Evolutionary conservation across 176 grass and related monocot species (phyloP), one percentile per base, ranked within the genome.

Genomic region (Echinochloa phyllopogon): DNA sequence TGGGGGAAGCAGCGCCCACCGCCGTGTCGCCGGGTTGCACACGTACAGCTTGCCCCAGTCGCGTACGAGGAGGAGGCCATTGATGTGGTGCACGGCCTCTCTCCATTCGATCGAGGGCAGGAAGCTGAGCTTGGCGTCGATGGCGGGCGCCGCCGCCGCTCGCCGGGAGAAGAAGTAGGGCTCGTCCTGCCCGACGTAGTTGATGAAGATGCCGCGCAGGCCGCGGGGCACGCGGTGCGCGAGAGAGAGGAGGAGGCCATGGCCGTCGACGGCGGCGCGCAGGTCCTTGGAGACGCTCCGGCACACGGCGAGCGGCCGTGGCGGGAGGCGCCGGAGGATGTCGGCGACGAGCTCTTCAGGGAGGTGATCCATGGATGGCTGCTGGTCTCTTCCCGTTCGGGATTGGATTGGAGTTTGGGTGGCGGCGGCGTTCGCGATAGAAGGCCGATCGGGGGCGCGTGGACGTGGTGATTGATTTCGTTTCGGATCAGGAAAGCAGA

Each of bases 241-340:
- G 0, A 65, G 15, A 6, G 63, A 12, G 29, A 65, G 61, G 6
- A 65, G 61, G 27, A 65, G 15, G 14, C 33, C 33, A 6, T 16
- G 41, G 58, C 9, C 24, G 10, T 45, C 60, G 8, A 40, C 17
- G 16, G 17, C 13, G 69, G 20, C 15, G 8, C n/a, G 58, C 42
- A 60, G 61, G 0, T 16, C 14, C 23, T 72, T 48, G 69, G n/a
- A 47, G 41, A 27, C 42, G 42, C 68, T 71, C 10, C 68, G 42
- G 41, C 60, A 63, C 25, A 14, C 41, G 14, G 58, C 58, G 8
- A 48, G 42, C 5, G n/a, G 8, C 5, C 76, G 23, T 4, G 41
- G n/a, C n/a, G 13, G 15, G 23, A 79, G 76, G 41, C 59, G 76
- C 23, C 24, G 15, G 59, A 79, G 76, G 42, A 79, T 29, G 41